Percentiles rank a stretch among this genome's conserved stretches.
These are phyloP conservation scores for Rickenella mellea DNA, from an alignment of 768 basidiomycete genomes.

Conservation along the genomic window DNA sequence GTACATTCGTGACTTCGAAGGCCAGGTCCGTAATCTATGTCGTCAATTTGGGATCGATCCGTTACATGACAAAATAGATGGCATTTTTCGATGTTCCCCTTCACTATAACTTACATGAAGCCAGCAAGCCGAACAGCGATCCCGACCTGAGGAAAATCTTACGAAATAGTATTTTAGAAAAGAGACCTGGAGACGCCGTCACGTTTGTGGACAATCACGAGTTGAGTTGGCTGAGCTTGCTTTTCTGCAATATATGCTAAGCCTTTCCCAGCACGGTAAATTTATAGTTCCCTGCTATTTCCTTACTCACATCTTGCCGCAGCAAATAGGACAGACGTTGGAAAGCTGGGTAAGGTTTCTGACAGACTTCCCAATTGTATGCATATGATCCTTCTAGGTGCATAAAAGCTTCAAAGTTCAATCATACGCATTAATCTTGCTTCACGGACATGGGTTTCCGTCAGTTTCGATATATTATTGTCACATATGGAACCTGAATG, in stretches of 20 bases:
- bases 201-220: slow-evolving; percentile 90
- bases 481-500: not conserved
- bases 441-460: slow-evolving; percentile 67
- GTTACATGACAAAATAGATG: slow-evolving; percentile 34
- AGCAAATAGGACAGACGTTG: slow-evolving; percentile 65
- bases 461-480: slow-evolving; percentile 26
- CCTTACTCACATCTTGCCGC: not conserved
- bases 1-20: slow-evolving; percentile 53
- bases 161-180: slow-evolving; percentile 55
- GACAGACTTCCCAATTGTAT: not conserved
- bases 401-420: slow-evolving; percentile 64
- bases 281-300: slow-evolving; percentile 1
- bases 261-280: slow-evolving; percentile 47
- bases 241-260: slow-evolving; percentile 3
- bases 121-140: slow-evolving; percentile 53
- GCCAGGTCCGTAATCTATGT: slow-evolving; percentile 37
- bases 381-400: slow-evolving; percentile 34
- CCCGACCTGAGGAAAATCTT: slow-evolving; percentile 77
- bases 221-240: slow-evolving; percentile 31
- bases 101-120: slow-evolving; percentile 73
- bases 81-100: slow-evolving; percentile 90
- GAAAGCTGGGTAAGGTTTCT: slow-evolving; percentile 67
- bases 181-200: slow-evolving; percentile 71
- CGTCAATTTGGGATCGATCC: not conserved
- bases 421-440: slow-evolving; percentile 72